phyloP scores from a whole-genome alignment of 2,329 filamentous ascomycete genomes.

The Pseudomassariella vexata region DNA sequence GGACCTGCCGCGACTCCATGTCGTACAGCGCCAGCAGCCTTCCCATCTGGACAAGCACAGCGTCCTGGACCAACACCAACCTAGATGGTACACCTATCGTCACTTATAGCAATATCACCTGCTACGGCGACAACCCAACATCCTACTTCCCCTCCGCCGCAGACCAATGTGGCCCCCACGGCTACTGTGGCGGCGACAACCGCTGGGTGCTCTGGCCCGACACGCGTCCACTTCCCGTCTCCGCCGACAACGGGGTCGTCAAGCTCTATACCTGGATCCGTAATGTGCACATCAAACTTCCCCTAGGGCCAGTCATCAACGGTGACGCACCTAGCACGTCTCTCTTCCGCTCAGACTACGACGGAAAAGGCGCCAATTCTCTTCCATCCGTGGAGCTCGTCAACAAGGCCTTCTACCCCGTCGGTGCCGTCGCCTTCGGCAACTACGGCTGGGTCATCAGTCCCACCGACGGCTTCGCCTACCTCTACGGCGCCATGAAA shows the following conservation, averaged over 20 bases:
- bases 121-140: conserved; percentile 7
- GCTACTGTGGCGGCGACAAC: no score
- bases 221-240: no score
- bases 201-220: no score
- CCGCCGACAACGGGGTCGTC: no score
- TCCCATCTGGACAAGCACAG: no score
- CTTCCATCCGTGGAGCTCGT: conserved; percentile 15
- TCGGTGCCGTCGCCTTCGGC: conserved; percentile 14
- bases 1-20: conserved; percentile 14
- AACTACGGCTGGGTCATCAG: conserved; percentile 15
- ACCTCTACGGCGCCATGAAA: conserved; percentile 14
- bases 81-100: background rate
- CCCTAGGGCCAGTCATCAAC: no score
- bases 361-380: conserved; percentile 7
- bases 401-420: conserved; percentile 15
- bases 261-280: no score
- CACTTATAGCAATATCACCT: background rate
- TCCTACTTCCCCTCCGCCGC: conserved; percentile 12
- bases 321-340: conserved; percentile 13
- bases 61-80: conserved; percentile 12
- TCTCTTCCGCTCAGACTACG: conserved; percentile 17
- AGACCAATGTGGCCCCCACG: no score
- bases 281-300: no score
- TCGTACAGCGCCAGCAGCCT: no score
- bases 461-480: conserved; percentile 12